phyloP scores from a whole-genome alignment of 495 filamentous ascomycete genomes.

The Annulohypoxylon nitens region DNA sequence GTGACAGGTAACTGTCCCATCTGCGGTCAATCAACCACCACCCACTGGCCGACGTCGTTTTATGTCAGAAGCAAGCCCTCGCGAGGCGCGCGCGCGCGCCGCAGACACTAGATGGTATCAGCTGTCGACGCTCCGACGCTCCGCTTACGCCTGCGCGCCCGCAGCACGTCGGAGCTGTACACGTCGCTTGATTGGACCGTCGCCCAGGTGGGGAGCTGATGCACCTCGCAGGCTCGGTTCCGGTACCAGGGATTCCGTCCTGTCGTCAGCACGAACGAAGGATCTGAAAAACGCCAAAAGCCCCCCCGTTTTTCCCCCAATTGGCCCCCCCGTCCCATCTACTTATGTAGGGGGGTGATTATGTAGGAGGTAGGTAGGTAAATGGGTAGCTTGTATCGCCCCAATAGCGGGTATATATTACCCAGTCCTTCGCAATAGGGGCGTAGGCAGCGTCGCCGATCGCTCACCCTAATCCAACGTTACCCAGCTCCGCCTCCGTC shows the following conservation, averaged over 20 bases:
- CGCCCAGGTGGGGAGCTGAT: too few relatives aligned
- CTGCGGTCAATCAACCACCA: background rate
- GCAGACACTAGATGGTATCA: slow-evolving; percentile 4
- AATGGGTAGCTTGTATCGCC: too few relatives aligned
- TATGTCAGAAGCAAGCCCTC: slow-evolving; percentile 6
- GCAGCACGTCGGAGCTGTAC: background rate
- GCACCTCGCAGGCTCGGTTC: slow-evolving; percentile 4
- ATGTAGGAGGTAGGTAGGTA: too few relatives aligned
- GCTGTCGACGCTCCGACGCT: slow-evolving; percentile 10
- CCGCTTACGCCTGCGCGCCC: slow-evolving; percentile 34
- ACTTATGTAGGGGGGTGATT: too few relatives aligned
- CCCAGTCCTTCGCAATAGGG: background rate
- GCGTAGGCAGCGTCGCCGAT: slow-evolving; percentile 18
- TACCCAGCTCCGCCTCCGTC: slow-evolving; percentile 36
- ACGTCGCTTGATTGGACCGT: background rate
- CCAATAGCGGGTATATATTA: slow-evolving; percentile 10
- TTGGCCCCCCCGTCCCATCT: background rate
- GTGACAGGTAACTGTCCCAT: background rate
- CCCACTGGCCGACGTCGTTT: slow-evolving; percentile 8
- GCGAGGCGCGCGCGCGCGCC: background rate
- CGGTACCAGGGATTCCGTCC: slow-evolving; percentile 25
- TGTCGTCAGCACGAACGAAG: slow-evolving; percentile 20
- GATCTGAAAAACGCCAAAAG: slow-evolving; percentile 26
- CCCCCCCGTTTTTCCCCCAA: background rate
- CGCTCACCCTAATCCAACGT: slow-evolving; percentile 43